These are phyloP conservation scores for Fonsecaea monophora DNA, from an alignment of 2,329 filamentous ascomycete species.

Conservation along the genomic window DNA sequence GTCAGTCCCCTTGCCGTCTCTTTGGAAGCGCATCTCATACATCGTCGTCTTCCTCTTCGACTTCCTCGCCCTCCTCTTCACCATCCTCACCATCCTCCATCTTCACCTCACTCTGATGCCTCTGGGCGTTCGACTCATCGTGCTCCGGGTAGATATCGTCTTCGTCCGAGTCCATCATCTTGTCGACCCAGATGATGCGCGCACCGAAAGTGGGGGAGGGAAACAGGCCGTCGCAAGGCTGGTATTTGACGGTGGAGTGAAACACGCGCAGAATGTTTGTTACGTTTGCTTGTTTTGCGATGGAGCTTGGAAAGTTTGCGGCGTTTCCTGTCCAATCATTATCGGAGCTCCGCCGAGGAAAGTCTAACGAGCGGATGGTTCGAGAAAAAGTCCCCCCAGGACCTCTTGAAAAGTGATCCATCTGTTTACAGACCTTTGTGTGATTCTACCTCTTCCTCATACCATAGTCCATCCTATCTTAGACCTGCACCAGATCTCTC, in stretches of 20 bases:
- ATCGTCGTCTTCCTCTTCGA: constrained; percentile 46
- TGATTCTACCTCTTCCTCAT: neutral
- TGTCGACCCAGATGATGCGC: constrained; percentile 10
- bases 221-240: neutral
- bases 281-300: constrained; percentile 21
- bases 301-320: constrained; percentile 18
- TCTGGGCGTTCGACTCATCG: constrained; percentile 27
- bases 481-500: neutral
- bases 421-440: constrained; percentile 26
- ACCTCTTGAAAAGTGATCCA: constrained; percentile 16
- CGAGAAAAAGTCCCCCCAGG: constrained; percentile 34
- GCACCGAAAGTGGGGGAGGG: neutral
- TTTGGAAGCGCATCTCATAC: constrained; percentile 46
- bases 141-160: constrained; percentile 38
- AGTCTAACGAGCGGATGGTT: constrained; percentile 34
- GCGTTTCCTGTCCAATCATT: constrained; percentile 21
- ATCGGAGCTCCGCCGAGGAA: constrained; percentile 18
- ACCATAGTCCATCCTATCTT: neutral
- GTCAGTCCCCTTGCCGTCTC: constrained; percentile 43
- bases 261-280: constrained; percentile 22
- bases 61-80: constrained; percentile 39
- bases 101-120: constrained; percentile 34
- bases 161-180: constrained; percentile 40
- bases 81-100: constrained; percentile 43
- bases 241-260: constrained; percentile 8